Base-by-base conservation (phyloP, 129 eudicot genomes). In the Ambrosia artemisiifolia region DNA sequence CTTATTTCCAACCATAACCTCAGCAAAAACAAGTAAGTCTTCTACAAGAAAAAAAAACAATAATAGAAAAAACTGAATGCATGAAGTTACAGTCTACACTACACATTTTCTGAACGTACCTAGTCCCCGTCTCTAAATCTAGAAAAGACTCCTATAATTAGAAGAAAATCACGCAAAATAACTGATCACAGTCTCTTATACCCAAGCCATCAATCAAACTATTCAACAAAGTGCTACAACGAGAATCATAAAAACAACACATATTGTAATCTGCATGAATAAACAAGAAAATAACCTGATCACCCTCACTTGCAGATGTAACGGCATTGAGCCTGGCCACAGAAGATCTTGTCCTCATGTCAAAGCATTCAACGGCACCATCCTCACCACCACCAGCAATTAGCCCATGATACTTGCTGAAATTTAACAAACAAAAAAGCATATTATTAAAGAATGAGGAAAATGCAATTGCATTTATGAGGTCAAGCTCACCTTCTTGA, bases 351-450 rank as follows among this genome's bases (percentile, higher is more conserved):
- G 75, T 71, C 78, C 98, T 75, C 93, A 84, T 88, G 79, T 94
- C 98, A 88, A 94, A 94, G 85, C 98, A 94, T 88, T 94, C 98
- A 1, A 94, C 87, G 67, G 88, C 91, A 56, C 98, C 98, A 83
- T 94, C 98, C 43, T 94, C 97, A 69, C 98, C 98, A 59, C 98
- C 98, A 85, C 86, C 79, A 85, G 98, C 98, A 77, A 94, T 83
- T 81, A 94, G 82, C 49, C 98, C 97, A 73, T 94, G 98, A 81
- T 85, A 83, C 75, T 87, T 84, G 82, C 98, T 94, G 81, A 73
- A 73, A 63, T 51, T 46, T 69, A 59, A 30, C 30, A 65, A 20
- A 35, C 59, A 34, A 11, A 8, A 71, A 71, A 13, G 19, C 32
- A 9, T 40, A 62, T 36, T 54, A 69, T 65, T 56, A 71, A 9